These are phyloP conservation scores for Boletus vinaceobasis DNA, from an alignment of 768 basidiomycete species.

Conservation along the genomic window DNA sequence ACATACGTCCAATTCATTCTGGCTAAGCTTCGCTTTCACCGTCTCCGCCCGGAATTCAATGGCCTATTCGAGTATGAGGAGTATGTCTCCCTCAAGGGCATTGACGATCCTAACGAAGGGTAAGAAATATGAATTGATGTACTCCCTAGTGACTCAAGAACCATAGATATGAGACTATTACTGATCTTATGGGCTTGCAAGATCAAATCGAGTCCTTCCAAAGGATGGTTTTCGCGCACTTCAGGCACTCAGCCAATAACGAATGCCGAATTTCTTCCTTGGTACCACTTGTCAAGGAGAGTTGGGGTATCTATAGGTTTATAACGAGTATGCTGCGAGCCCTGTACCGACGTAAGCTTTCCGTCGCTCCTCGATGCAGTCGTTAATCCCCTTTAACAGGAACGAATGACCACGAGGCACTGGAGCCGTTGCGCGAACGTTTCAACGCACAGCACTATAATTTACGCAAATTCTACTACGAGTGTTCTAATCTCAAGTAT, in stretches of 20 bases:
- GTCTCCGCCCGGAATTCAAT: constrained; percentile 94
- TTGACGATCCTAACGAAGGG: constrained; percentile 99
- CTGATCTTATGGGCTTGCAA: constrained; percentile 95
- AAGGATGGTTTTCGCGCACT: constrained; percentile 94
- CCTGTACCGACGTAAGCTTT: constrained; percentile 81
- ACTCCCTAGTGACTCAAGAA: constrained; percentile 9
- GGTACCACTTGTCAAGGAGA: constrained; percentile 97
- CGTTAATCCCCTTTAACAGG: constrained; percentile 44
- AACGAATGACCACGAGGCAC: constrained; percentile 82
- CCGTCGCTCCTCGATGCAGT: not conserved
- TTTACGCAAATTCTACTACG: constrained; percentile 97
- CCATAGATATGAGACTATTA: constrained; percentile 91
- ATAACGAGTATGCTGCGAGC: constrained; percentile 98
- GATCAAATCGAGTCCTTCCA: constrained; percentile 99
- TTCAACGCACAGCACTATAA: constrained; percentile 90
- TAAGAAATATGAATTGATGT: constrained; percentile 37
- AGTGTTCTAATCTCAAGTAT: constrained; percentile 98
- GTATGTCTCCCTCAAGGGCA: constrained; percentile 94
- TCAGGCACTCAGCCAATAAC: constrained; percentile 87
- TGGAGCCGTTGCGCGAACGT: constrained; percentile 85
- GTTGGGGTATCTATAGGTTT: constrained; percentile 98
- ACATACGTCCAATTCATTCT: constrained; percentile 96
- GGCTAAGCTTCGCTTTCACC: constrained; percentile 94
- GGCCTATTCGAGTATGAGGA: constrained; percentile 99
- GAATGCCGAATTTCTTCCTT: constrained; percentile 96